Evolutionary conservation across 2,329 filamentous ascomycete genomes (phyloP).

Genomic region (Diplodia corticola): DNA sequence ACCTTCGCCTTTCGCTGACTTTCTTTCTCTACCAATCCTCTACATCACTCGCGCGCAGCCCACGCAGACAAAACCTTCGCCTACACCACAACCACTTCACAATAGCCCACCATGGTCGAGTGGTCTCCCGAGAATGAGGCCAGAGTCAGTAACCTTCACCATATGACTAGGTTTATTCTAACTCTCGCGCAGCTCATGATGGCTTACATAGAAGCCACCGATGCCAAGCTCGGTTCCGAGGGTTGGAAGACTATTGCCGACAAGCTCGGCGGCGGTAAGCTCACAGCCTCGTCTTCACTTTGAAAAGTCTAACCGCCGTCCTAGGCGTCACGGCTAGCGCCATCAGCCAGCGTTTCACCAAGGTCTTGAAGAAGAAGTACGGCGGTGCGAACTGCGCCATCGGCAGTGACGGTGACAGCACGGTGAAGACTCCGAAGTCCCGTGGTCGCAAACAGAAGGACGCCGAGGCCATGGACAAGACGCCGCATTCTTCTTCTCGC

Average conservation of each 20-base stretch:
- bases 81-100: no score
- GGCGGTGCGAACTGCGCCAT: not conserved
- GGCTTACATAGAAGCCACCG: not conserved
- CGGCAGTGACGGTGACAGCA: not conserved
- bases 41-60: no score
- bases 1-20: no score
- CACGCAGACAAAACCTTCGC: no score
- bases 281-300: no score
- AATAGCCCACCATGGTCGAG: no score
- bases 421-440: not conserved
- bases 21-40: no score
- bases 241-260: not conserved
- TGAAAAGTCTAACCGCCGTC: not conserved
- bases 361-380: not conserved
- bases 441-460: not conserved
- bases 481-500: not conserved
- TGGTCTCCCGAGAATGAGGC: no score
- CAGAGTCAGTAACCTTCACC: not conserved
- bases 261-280: not conserved
- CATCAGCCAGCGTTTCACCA: not conserved
- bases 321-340: not conserved
- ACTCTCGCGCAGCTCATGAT: not conserved
- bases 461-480: not conserved
- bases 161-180: not conserved
- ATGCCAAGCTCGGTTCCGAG: not conserved